Conservation (phyloP, 2,329 filamentous ascomycete genomes). For the Xylariaceae sp. region DNA sequence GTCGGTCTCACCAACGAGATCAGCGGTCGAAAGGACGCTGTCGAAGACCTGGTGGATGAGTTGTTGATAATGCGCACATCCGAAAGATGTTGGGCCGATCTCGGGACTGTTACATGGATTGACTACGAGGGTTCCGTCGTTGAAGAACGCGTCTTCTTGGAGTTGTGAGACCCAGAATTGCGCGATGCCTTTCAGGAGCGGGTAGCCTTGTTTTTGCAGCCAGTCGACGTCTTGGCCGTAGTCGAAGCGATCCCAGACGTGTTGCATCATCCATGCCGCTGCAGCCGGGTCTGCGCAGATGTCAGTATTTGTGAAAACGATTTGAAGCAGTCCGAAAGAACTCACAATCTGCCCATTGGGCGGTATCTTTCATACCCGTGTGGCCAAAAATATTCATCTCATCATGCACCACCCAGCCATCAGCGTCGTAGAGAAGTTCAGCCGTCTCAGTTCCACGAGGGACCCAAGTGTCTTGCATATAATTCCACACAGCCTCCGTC, state of each 20-base stretch:
- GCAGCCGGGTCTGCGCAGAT: conserved; percentile 41
- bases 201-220: conserved; percentile 45
- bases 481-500: conserved; percentile 45
- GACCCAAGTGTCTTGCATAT: conserved; percentile 49
- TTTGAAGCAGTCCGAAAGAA: neutral
- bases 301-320: no score
- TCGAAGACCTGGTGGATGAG: conserved; percentile 42
- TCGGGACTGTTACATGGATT: conserved; percentile 57
- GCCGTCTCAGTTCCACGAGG: conserved; percentile 51
- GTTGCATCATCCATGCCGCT: conserved; percentile 56
- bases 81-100: conserved; percentile 50
- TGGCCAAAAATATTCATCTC: conserved; percentile 57
- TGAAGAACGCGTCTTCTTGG: conserved; percentile 43
- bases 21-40: conserved; percentile 31
- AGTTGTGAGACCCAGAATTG: conserved; percentile 54
- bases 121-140: conserved; percentile 49
- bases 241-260: conserved; percentile 53
- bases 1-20: conserved; percentile 26
- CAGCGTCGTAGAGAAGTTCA: conserved; percentile 46
- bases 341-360: conserved; percentile 31
- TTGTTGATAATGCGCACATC: conserved; percentile 50
- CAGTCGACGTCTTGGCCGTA: conserved; percentile 46
- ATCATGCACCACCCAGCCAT: conserved; percentile 53
- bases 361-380: conserved; percentile 37
- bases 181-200: conserved; percentile 47